Conservation (phyloP, 306 rosid species). For the Cicer chorassanicum region DNA sequence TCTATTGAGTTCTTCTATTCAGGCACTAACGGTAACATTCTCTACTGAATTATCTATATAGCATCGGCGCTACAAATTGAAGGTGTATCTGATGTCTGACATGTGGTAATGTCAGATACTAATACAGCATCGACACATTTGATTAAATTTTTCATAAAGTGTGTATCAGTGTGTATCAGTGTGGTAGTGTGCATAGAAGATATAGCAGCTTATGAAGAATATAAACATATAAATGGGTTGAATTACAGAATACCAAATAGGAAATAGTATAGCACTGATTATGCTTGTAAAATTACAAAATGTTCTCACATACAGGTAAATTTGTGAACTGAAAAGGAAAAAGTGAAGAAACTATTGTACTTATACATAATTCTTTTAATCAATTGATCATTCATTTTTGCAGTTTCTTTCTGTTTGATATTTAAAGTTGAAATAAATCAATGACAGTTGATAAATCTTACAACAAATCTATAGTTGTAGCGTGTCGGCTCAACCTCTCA, state of each 20-base stretch:
- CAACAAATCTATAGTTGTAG: too few species aligned
- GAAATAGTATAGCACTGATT: slow-evolving; percentile 39
- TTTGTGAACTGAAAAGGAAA: slow-evolving; percentile 8
- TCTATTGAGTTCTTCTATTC: slow-evolving; percentile 6
- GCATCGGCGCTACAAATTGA: too few species aligned
- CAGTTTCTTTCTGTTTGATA: not conserved
- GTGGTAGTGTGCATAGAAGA: not conserved
- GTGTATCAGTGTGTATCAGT: too few species aligned
- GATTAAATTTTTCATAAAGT: too few species aligned
- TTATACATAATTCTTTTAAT: slow-evolving; percentile 29
- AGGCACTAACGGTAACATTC: slow-evolving; percentile 7
- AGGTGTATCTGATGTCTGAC: too few species aligned
- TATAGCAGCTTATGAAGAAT: slow-evolving; percentile 33
- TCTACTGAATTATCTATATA: not conserved
- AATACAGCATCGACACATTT: too few species aligned
- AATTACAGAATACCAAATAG: slow-evolving; percentile 27
- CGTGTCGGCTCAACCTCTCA: too few species aligned
- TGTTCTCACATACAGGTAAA: slow-evolving; percentile 12
- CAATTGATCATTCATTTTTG: slow-evolving; percentile 28
- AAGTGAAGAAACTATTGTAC: slow-evolving; percentile 2
- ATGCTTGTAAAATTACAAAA: slow-evolving; percentile 29
- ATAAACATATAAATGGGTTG: slow-evolving; percentile 5
- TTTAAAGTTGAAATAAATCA: not conserved
- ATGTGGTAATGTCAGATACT: too few species aligned
- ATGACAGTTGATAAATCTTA: too few species aligned